These are phyloP conservation scores for Plasmodium gaboni DNA, from an alignment of 169 alveolate species.

Conservation along the genomic window DNA sequence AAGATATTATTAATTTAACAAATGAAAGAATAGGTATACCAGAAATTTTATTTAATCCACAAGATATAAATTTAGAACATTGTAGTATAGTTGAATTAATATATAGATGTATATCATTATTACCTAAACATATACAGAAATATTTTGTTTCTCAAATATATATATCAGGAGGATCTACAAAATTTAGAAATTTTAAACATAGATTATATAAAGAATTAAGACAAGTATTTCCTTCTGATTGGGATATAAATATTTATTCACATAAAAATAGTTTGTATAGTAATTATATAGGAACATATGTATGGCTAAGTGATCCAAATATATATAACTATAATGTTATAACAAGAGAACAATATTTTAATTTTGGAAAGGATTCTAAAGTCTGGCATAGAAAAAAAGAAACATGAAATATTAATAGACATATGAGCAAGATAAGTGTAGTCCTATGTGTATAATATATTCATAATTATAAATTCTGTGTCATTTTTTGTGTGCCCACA, in stretches of 20 bases:
- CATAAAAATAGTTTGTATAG: constrained; percentile 64
- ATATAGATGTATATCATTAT: constrained; percentile 79
- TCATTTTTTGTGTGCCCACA: no score
- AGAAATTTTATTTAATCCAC: constrained; percentile 82
- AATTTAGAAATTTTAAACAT: constrained; percentile 79
- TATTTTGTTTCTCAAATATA: constrained; percentile 79
- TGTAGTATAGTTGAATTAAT: constrained; percentile 84
- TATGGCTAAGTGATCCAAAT: constrained; percentile 63
- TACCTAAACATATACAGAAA: constrained; percentile 80
- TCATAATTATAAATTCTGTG: no score
- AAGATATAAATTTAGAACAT: constrained; percentile 79
- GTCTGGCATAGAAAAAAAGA: no score
- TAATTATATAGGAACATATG: constrained; percentile 72
- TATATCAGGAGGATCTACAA: constrained; percentile 84
- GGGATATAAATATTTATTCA: constrained; percentile 76
- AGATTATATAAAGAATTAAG: constrained; percentile 82
- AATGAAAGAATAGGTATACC: constrained; percentile 83
- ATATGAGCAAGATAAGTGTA: no score
- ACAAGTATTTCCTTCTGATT: constrained; percentile 76
- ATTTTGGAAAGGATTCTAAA: constrained; percentile 11
- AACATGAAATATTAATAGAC: no score
- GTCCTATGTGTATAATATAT: no score
- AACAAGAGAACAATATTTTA: constrained; percentile 55
- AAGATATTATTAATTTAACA: constrained; percentile 76
- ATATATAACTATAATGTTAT: constrained; percentile 54